A percentile compares a stretch with the other conserved stretches of the same genome.
These are phyloP conservation scores for Pythium phragmitis DNA, from an alignment of 352 stramenopile species.

Conservation along the genomic window DNA sequence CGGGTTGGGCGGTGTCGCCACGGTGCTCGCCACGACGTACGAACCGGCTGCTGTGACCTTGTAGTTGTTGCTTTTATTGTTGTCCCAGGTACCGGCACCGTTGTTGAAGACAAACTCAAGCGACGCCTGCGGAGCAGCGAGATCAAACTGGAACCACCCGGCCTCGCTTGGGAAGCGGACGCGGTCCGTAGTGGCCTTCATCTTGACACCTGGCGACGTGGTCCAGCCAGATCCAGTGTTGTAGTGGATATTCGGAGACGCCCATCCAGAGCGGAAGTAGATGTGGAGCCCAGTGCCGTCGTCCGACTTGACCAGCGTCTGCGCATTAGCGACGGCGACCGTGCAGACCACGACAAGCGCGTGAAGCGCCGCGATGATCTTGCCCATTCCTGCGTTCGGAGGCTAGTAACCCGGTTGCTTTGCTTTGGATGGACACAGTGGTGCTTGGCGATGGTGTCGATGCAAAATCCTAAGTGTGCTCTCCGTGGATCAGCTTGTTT, in stretches of 20 bases:
- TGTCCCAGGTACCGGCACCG: slow-evolving; percentile 40
- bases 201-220: slow-evolving; percentile 30
- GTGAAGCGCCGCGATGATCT: background rate
- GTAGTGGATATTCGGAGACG: slow-evolving; percentile 49
- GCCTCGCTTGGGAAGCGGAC: slow-evolving; percentile 37
- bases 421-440: background rate
- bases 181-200: slow-evolving; percentile 33
- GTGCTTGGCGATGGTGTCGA: background rate
- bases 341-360: slow-evolving; percentile 9
- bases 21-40: slow-evolving; percentile 20
- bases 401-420: background rate
- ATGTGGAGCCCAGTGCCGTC: slow-evolving; percentile 46
- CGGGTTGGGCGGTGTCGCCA: slow-evolving; percentile 12
- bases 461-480: background rate
- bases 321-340: slow-evolving; percentile 18
- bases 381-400: slow-evolving; percentile 3
- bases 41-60: slow-evolving; percentile 34
- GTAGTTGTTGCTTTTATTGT: slow-evolving; percentile 46
- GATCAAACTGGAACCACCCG: slow-evolving; percentile 42
- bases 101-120: slow-evolving; percentile 53
- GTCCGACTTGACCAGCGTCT: slow-evolving; percentile 37
- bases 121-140: slow-evolving; percentile 22
- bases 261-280: slow-evolving; percentile 50
- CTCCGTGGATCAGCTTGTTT: background rate
- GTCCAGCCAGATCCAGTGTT: slow-evolving; percentile 38